Evolutionary conservation across 495 filamentous ascomycete genomes (phyloP).

Genomic region (Amphirosellinia nigrospora): DNA sequence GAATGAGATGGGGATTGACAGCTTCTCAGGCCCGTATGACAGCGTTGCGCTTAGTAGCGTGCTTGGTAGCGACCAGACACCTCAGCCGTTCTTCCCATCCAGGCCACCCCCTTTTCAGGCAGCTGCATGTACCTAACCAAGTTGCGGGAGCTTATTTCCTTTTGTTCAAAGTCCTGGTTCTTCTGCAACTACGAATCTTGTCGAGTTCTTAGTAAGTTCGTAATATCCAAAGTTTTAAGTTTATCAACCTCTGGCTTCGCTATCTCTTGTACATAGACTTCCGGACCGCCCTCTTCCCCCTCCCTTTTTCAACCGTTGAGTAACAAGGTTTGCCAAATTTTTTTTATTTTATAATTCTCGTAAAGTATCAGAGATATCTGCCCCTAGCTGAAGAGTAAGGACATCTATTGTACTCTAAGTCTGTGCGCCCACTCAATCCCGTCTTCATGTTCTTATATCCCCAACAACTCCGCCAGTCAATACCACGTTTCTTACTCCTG

Average conservation of each 20-base stretch:
- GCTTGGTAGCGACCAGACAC: constrained; percentile 3
- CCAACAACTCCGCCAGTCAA: not conserved
- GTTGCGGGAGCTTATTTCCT: not conserved
- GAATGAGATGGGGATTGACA: not conserved
- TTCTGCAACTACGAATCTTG: not conserved
- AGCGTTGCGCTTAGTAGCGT: constrained; percentile 10
- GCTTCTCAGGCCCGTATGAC: constrained; percentile 12
- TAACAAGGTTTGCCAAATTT: not conserved
- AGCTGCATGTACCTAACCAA: constrained; percentile 16
- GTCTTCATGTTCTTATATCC: not conserved
- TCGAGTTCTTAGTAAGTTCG: not conserved
- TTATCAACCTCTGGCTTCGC: not conserved
- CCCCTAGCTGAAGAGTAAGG: not conserved
- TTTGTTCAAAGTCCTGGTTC: not conserved
- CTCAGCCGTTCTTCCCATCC: constrained; percentile 21
- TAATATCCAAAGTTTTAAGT: not conserved
- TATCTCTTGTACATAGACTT: not conserved
- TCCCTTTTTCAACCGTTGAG: not conserved
- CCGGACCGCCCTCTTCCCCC: not conserved
- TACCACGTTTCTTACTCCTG: not conserved
- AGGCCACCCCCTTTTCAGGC: not conserved
- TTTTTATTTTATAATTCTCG: not conserved
- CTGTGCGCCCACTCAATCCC: not conserved
- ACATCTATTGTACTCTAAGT: not conserved
- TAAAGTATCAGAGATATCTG: not conserved